Base-by-base conservation (phyloP, 768 basidiomycete species). In the Galerina marginata region DNA sequence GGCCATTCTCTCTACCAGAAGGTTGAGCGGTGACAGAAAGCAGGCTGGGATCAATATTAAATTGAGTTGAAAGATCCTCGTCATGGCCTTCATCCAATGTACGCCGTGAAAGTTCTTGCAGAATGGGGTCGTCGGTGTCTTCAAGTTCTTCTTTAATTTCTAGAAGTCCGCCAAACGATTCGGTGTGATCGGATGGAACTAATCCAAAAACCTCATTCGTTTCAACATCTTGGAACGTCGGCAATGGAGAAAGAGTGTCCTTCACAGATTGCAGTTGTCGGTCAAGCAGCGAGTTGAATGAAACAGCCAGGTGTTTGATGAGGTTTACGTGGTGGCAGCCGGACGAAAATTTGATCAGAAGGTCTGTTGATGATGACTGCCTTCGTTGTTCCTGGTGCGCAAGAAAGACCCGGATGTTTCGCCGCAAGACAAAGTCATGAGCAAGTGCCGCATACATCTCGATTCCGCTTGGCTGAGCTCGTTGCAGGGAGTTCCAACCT, bases 401-500 rank as follows among this genome's bases (percentile, higher is more conserved):
- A 2, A 45, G 16, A 16, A 45, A 45, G 44, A 20, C 20, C 20
- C 20, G 20, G 20, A 20, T 20, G 2, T 45, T 23, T 16, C 25
- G 44, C 15, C 2, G 38, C 42, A 55, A 39, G 3, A 20, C 20
- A 20, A 20, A 20, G 20, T 20, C 20, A 2, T 20, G 20, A 20
- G 20, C 20, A 2, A 20, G 39, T 16, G 12, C 20, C 20, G 23
- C 26, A 55, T 55, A 55, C 6, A 55, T 16, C 25, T 55, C 54
- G 25, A 55, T 20, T 7, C 54, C 54, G 11, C 54, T 55, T 37
- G 54, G 54, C 11, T 55, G 54, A 15, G 54, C 54, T 1, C 39
- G 39, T 12, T 56, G 55, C 9, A 56, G 44, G 9, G 55, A 56
- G 43, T 56, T 56, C 44, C 55, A 56, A 1, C 25, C 55, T 20